phyloP scores from a whole-genome alignment of 23 red algal species.

The Gracilaria domingensis region DNA sequence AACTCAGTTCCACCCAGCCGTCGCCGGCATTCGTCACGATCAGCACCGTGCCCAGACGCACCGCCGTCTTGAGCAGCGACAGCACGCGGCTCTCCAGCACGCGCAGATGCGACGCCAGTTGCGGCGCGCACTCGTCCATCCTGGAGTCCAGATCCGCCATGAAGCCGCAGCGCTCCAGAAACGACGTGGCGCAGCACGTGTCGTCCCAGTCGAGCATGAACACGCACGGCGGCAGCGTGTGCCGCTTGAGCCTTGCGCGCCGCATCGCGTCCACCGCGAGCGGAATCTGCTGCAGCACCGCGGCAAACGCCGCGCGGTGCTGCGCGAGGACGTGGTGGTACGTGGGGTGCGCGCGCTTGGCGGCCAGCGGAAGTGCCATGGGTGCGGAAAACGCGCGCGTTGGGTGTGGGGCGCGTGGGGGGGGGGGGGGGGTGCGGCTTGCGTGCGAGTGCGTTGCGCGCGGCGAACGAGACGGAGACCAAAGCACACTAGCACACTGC shows the following conservation, averaged over 20 bases:
- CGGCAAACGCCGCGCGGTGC: slow-evolving; percentile 42
- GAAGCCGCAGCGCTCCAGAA: slow-evolving; percentile 58
- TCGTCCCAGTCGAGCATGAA: slow-evolving; percentile 83
- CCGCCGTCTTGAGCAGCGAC: slow-evolving; percentile 71
- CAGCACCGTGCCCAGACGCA: slow-evolving; percentile 73
- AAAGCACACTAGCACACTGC: no score
- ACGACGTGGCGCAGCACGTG: slow-evolving; percentile 63
- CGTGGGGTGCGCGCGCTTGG: not conserved
- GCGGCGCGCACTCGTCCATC: slow-evolving; percentile 44
- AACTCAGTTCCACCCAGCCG: slow-evolving; percentile 95
- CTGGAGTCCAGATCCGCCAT: slow-evolving; percentile 64
- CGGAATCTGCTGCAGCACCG: slow-evolving; percentile 40
- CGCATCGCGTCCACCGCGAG: slow-evolving; percentile 35
- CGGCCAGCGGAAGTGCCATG: slow-evolving; percentile 22
- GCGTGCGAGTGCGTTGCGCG: no score
- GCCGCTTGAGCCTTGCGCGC: not conserved
- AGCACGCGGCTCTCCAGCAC: slow-evolving; percentile 80
- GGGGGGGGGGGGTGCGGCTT: not conserved
- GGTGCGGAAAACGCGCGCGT: not conserved
- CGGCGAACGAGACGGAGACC: not conserved
- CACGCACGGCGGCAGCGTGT: slow-evolving; percentile 35
- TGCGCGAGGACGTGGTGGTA: not conserved
- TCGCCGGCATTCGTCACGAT: slow-evolving; percentile 97
- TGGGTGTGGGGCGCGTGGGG: not conserved
- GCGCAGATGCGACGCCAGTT: slow-evolving; percentile 32